phyloP scores from a whole-genome alignment of 352 stramenopile species.

The Thalassiosira hispida region DNA sequence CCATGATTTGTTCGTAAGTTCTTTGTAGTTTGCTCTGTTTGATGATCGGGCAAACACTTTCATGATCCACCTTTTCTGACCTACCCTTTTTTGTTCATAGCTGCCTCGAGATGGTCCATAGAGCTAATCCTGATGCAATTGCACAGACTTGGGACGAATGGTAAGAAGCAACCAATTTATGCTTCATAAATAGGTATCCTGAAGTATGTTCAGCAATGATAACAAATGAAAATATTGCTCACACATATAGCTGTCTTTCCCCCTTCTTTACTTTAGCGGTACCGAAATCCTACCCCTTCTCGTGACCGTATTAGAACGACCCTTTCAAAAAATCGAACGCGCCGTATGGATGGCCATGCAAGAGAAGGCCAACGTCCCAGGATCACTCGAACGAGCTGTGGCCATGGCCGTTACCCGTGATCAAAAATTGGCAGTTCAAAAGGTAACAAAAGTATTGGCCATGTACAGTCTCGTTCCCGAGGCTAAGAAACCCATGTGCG shows the following conservation, averaged over 20 bases:
- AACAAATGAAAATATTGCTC: too few relatives aligned
- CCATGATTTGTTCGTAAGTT: slow-evolving; percentile 60
- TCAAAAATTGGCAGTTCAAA: slow-evolving; percentile 65
- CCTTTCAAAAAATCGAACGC: slow-evolving; percentile 55
- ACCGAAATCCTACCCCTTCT: slow-evolving; percentile 58
- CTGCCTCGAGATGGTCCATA: slow-evolving; percentile 71
- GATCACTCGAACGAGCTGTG: slow-evolving; percentile 45
- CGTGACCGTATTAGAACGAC: slow-evolving; percentile 59
- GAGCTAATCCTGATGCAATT: slow-evolving; percentile 65
- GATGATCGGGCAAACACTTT: too few relatives aligned
- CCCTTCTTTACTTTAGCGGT: slow-evolving; percentile 32
- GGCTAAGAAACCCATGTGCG: slow-evolving; percentile 59
- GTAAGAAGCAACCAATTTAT: neutral
- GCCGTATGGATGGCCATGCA: slow-evolving; percentile 39
- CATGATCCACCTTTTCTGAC: neutral
- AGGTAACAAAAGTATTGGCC: slow-evolving; percentile 66
- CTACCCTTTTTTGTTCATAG: slow-evolving; percentile 13
- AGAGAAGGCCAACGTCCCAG: slow-evolving; percentile 45
- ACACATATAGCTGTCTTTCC: too few relatives aligned
- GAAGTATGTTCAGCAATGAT: neutral
- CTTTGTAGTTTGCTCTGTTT: neutral
- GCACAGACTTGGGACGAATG: slow-evolving; percentile 65
- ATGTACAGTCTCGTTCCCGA: slow-evolving; percentile 67
- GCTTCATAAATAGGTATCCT: neutral
- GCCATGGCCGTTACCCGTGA: slow-evolving; percentile 55